Base-by-base conservation (phyloP, 2,329 filamentous ascomycete genomes). In the Fusarium tanahbumbuense region DNA sequence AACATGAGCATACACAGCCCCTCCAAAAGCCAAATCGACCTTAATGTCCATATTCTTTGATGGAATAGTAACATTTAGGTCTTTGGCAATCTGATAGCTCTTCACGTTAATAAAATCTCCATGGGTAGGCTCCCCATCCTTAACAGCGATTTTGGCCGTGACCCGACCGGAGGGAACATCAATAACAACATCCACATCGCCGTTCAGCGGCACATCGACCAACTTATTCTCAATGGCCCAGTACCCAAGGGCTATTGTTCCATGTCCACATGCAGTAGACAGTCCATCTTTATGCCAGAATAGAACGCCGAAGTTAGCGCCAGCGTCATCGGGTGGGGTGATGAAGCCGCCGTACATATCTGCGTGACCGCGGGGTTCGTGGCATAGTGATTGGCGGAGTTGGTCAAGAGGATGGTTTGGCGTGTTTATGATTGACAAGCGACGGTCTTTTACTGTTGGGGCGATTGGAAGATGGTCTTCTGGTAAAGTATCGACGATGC, bases 271-370 rank as follows among this genome's bases (percentile, higher is more conserved):
- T 1, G 74, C 74, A 0, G 74, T 76, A 1, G 74, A 76, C 52
- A 76, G 75, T 9, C 74, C 74, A 37, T 76, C 73, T 13, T 75
- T 76, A 22, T 76, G 75, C 74, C 74, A 76, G 44, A 76, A 76
- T 1, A 76, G 20, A 3, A 76, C 75, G 5, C 74, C 73, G 25
- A 75, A 76, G 6, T 64, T 52, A 20, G 74, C 74, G 1, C 66
- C 69, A 1, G 45, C 5, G 41, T 76, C 71, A 41, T 76, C 53
- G 0, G 75, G 66, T 0, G 71, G 67, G 0, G 62, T 75, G 11
- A 76, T 73, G 7, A 76, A 76, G 8, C 69, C 66, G 2, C 75
- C 73, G 4, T 76, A 76, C 73, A 76, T 76, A 9, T 75, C 75
- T 0, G 73, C 57, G 9, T 73, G 70, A 1, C 70, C 70, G 0